Conservation (phyloP, 495 filamentous ascomycete genomes). For the Glutinoglossum americanum region DNA sequence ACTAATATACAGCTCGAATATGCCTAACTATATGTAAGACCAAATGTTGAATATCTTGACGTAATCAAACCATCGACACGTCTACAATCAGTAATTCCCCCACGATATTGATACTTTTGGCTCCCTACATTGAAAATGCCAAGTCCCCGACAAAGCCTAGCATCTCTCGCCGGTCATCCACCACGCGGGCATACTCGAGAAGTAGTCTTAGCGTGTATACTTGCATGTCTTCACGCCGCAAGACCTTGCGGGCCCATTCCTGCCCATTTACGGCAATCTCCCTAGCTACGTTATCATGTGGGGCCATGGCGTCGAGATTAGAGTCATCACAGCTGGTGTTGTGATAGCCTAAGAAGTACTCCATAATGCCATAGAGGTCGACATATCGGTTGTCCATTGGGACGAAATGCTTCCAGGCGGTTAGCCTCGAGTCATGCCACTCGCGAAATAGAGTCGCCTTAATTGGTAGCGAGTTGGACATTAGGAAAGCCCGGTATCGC, state of each 20-base stretch:
- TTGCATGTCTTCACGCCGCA: conserved; percentile 50
- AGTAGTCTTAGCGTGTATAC: conserved; percentile 46
- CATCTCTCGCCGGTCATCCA: conserved; percentile 39
- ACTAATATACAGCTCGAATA: too few species aligned
- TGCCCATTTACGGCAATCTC: conserved; percentile 39
- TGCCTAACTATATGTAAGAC: too few species aligned
- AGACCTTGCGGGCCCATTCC: conserved; percentile 45
- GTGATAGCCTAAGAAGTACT: conserved; percentile 48
- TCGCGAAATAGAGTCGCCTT: conserved; percentile 20
- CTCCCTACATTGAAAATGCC: too few species aligned
- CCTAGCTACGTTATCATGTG: conserved; percentile 36
- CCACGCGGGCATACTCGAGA: conserved; percentile 47
- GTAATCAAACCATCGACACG: too few species aligned
- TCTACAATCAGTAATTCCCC: too few species aligned
- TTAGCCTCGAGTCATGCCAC: conserved; percentile 18
- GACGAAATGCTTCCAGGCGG: conserved; percentile 21
- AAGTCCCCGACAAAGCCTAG: conserved; percentile 42
- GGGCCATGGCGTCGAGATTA: conserved; percentile 15
- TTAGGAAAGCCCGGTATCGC: conserved; percentile 12
- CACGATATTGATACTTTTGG: too few species aligned
- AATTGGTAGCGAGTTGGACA: conserved; percentile 12
- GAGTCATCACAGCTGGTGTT: conserved; percentile 7
- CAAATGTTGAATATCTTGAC: too few species aligned
- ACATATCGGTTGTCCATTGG: conserved; percentile 67
- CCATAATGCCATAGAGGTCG: conserved; percentile 57